A percentile compares a stretch with the other conserved stretches of the same genome.
phyloP scores from a whole-genome alignment of 1,284 basidiomycete genomes.

The Puccinia coronata region DNA sequence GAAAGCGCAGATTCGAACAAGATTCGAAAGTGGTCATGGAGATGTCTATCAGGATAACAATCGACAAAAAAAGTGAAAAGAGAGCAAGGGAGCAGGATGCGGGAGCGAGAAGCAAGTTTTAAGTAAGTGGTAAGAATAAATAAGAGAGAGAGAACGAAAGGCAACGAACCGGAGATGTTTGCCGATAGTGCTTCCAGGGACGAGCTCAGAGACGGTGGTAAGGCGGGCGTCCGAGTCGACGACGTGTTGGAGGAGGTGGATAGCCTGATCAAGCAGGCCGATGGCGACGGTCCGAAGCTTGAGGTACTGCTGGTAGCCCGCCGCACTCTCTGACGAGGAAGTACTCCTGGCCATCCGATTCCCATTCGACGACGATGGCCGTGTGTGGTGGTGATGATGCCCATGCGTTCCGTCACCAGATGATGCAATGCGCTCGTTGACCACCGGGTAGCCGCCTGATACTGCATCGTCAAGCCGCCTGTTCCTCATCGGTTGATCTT shows the following conservation, averaged over 20 bases:
- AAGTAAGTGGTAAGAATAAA: not conserved
- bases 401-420: too few species aligned
- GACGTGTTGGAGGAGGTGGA: conserved; percentile 13
- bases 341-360: too few species aligned
- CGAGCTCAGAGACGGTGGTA: conserved; percentile 8
- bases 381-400: too few species aligned
- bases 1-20: not conserved
- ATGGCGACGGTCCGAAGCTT: not conserved
- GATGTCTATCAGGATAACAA: not conserved
- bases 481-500: too few species aligned
- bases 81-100: too few species aligned
- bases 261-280: conserved; percentile 11
- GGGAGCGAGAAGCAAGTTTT: too few species aligned
- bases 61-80: not conserved
- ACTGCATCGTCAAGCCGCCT: too few species aligned
- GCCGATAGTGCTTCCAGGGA: conserved; percentile 34
- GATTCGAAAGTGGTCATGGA: conserved; percentile 32
- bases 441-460: too few species aligned
- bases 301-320: not conserved
- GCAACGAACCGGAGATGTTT: conserved; percentile 41
- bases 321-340: too few species aligned
- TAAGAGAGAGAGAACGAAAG: too few species aligned
- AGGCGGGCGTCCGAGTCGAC: not conserved
- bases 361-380: too few species aligned
- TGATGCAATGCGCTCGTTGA: too few species aligned